Conservation (phyloP, 176 grass and related monocot species). For the Ensete ventricosum region DNA sequence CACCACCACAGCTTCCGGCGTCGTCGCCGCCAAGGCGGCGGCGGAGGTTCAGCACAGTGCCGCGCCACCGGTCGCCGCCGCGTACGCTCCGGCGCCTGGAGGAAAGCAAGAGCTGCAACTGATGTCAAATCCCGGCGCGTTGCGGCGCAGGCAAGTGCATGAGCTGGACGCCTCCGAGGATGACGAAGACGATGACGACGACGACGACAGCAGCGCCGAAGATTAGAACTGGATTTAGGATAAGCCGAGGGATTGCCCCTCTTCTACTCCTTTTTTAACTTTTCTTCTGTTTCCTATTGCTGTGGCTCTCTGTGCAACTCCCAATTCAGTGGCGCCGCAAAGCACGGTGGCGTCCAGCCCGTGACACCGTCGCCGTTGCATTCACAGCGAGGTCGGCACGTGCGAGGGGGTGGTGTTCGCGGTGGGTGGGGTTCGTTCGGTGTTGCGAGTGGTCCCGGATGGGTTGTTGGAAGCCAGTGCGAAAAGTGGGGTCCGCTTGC, state of each 20-base stretch:
- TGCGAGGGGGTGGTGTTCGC: too few relatives aligned
- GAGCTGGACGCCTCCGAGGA: not conserved
- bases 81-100: not conserved
- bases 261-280: not conserved
- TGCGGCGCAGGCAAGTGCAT: not conserved
- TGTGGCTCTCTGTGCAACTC: too few relatives aligned
- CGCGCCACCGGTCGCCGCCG: too few relatives aligned
- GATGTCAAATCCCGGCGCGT: not conserved
- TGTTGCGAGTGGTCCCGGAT: too few relatives aligned
- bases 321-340: too few relatives aligned
- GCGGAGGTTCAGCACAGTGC: not conserved
- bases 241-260: not conserved
- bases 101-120: constrained; percentile 5
- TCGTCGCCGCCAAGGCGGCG: not conserved
- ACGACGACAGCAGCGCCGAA: constrained; percentile 14
- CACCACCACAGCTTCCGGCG: not conserved
- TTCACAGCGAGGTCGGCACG: too few relatives aligned
- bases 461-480: too few relatives aligned
- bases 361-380: too few relatives aligned
- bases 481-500: too few relatives aligned
- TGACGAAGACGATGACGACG: not conserved
- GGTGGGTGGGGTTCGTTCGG: too few relatives aligned
- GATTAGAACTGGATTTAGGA: constrained; percentile 3
- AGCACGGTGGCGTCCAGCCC: too few relatives aligned
- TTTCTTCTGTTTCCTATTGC: too few relatives aligned